phyloP scores from a whole-genome alignment of 1,139 yeast genomes.

The Cylindricascospora bacillispora region DNA sequence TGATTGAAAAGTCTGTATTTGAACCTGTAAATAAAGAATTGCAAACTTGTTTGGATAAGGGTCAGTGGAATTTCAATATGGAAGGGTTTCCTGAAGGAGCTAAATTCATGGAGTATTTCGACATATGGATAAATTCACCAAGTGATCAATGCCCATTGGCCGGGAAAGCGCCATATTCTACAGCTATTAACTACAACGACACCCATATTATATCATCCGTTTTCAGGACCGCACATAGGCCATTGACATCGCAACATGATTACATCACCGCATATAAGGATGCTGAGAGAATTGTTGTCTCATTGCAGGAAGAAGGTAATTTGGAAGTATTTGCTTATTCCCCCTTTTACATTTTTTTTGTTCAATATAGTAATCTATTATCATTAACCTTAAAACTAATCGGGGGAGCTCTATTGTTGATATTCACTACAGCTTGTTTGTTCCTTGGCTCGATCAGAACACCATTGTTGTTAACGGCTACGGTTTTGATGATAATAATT shows the following conservation, averaged over 20 bases:
- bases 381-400: conserved; percentile 44
- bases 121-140: conserved; percentile 71
- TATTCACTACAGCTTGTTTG: conserved; percentile 41
- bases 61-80: conserved; percentile 63
- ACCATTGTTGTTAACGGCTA: conserved; percentile 41
- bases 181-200: conserved; percentile 38
- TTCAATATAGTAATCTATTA: conserved; percentile 64
- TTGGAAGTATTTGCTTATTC: conserved; percentile 78
- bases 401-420: conserved; percentile 40
- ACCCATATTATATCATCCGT: conserved; percentile 43
- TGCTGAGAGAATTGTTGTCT: conserved; percentile 55
- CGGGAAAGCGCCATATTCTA: conserved; percentile 83
- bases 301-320: conserved; percentile 39
- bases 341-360: conserved; percentile 85
- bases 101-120: conserved; percentile 60
- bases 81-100: conserved; percentile 69
- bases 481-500: conserved; percentile 52
- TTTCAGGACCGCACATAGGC: conserved; percentile 71
- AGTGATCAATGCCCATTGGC: conserved; percentile 93
- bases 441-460: conserved; percentile 57
- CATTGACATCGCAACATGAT: conserved; percentile 72
- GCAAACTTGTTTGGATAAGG: conserved; percentile 51
- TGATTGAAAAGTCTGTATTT: conserved; percentile 39
- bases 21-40: conserved; percentile 66
- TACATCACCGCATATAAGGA: conserved; percentile 70